Percentiles rank a stretch among this genome's conserved stretches.
Evolutionary conservation across 139 green algal species (phyloP).

Genomic region (Eudorina sp.): DNA sequence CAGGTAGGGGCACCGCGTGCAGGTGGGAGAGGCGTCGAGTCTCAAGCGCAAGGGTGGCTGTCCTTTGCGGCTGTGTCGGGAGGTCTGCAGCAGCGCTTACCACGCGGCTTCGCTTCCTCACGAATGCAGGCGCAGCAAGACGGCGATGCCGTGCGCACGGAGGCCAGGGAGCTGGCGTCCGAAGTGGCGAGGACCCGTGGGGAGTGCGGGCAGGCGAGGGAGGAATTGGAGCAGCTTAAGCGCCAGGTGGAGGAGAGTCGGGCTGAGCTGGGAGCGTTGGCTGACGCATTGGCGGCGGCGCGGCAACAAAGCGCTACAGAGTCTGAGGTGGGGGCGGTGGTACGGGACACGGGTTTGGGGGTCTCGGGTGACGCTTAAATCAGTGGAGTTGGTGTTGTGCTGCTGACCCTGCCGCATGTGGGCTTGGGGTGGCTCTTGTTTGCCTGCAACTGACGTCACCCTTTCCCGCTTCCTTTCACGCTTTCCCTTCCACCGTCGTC

Average conservation of each 20-base stretch:
- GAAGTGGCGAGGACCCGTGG: neutral
- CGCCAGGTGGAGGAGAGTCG: conserved; percentile 16
- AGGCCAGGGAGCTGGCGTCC: neutral
- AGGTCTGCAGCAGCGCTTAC: neutral
- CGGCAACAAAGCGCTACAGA: conserved; percentile 7
- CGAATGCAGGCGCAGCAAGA: conserved; percentile 22
- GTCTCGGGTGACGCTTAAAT: too few species aligned
- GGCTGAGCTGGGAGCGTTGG: conserved; percentile 41
- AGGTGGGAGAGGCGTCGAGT: too few species aligned
- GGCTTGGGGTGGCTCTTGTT: too few species aligned
- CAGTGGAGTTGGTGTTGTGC: too few species aligned
- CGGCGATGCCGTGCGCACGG: neutral
- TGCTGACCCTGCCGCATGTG: too few species aligned
- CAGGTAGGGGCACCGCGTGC: conserved; percentile 42
- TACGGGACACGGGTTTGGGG: too few species aligned
- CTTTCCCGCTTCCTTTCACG: too few species aligned
- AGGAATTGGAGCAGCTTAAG: conserved; percentile 24
- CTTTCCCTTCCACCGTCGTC: too few species aligned
- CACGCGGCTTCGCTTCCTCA: neutral
- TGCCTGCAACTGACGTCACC: too few species aligned
- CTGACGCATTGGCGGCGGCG: conserved; percentile 25
- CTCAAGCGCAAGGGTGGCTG: too few species aligned
- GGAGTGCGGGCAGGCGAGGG: neutral
- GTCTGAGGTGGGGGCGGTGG: neutral
- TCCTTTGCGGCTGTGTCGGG: neutral